A percentile compares a stretch with the other conserved stretches of the same genome.
phyloP scores from a whole-genome alignment of 441 rosid species.

The Pelargonium cotyledonis region DNA sequence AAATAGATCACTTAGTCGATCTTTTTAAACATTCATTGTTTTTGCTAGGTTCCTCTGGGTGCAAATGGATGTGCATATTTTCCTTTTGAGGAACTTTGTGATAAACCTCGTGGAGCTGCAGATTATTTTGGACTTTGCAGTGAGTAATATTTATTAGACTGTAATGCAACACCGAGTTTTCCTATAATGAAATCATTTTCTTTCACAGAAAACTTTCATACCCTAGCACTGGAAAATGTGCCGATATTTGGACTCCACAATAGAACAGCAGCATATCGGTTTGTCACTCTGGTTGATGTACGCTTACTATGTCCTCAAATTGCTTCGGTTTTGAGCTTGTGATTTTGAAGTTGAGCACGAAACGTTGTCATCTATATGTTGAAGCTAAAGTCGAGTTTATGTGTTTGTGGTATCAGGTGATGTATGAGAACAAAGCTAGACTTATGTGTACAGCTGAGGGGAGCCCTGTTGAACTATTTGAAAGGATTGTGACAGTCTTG shows the following conservation, averaged over 20 bases:
- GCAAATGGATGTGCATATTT: slow-evolving; percentile 92
- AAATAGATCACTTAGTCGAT: not conserved
- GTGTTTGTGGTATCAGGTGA: slow-evolving; percentile 45
- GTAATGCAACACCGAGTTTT: not conserved
- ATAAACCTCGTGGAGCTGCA: slow-evolving; percentile 93
- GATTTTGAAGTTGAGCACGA: slow-evolving; percentile 7
- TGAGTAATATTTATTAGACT: slow-evolving; percentile 34
- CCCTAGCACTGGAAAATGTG: slow-evolving; percentile 76
- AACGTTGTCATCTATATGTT: not conserved
- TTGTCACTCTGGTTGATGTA: slow-evolving; percentile 90
- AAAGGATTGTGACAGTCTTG: slow-evolving; percentile 56
- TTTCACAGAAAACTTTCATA: slow-evolving; percentile 73
- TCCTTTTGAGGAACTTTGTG: slow-evolving; percentile 82
- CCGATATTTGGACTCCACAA: slow-evolving; percentile 84
- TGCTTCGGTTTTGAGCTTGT: slow-evolving; percentile 12
- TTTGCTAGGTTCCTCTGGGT: slow-evolving; percentile 62
- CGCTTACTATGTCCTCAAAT: slow-evolving; percentile 15
- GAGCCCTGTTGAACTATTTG: slow-evolving; percentile 64
- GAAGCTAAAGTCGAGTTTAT: not conserved
- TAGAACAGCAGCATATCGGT: slow-evolving; percentile 84
- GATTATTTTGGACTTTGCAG: slow-evolving; percentile 95
- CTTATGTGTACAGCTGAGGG: slow-evolving; percentile 86
- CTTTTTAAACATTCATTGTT: slow-evolving; percentile 13
- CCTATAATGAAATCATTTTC: not conserved
- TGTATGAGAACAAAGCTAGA: slow-evolving; percentile 86